Base-by-base conservation (phyloP, 2,329 filamentous ascomycete species). In the Xylariales sp. region DNA sequence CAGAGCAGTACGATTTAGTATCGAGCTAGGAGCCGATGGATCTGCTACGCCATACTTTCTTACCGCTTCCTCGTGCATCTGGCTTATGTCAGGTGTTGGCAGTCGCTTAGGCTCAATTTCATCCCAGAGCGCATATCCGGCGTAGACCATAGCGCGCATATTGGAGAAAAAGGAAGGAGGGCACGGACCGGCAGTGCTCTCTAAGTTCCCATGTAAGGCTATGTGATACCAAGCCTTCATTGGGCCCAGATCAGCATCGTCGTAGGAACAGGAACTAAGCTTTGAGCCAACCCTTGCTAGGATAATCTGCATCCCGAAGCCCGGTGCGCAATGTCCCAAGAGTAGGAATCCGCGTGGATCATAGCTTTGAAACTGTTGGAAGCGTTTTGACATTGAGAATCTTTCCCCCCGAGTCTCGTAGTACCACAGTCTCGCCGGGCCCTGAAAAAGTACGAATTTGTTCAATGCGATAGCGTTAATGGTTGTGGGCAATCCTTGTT, bases 121-220 rank as follows among this genome's bases (percentile, higher is more conserved):
- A 14, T 63, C 61, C 61, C 61, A 63, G 16, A 63, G 46, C 23
- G 61, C 61, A 43, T 57, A 63, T 32, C 61, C 61, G 2, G 32
- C 18, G 2, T 6, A 7, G 23, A 34, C 12, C 16, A 63, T 8
- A 12, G 43, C n/a, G 2, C 3, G 32, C 14, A 43, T 23, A 10
- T 45, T 39, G 28, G 32, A 8, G 36, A 39, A 32, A 16, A 63
- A 50, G 43, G 18, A 39, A n/a, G 5, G 9, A 39, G 10, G 28
- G 50, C 10, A 6, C 5, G 46, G 30, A 32, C 14, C 3, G 8
- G n/a, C 6, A 9, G 5, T 34, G 5, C 18, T 45, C 16, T 49
- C 61, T 16, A 23, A 1, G 5, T 12, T 5, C 12, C 43, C 3
- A 5, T 8, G 16, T 5, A 63, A 5, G 18, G 46, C 30, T 3